Base-by-base conservation (phyloP, 495 filamentous ascomycete genomes). In the Penicillium riverlandense region DNA sequence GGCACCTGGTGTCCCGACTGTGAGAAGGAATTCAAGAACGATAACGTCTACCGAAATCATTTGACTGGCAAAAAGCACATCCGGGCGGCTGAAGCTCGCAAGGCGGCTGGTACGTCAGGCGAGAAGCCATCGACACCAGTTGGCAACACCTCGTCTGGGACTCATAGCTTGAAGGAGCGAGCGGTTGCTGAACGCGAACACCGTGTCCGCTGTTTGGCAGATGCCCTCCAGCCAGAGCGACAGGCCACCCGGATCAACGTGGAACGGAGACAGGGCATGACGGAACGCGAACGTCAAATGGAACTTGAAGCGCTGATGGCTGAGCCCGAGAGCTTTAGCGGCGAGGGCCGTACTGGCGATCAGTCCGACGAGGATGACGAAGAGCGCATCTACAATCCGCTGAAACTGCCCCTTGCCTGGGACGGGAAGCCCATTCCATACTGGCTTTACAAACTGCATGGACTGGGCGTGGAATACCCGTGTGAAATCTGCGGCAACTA, bases 401-500 rank as follows among this genome's bases (percentile, higher is more conserved):
- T 97, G 47, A 98, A 98, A 54, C 72, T 98, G 7, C 92, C 92
- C 6, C 73, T 97, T 12, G 90, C 88, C 5, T 98, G 92, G 92
- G 92, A 98, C 53, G 91, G 94, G 31, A 97, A 97, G 59, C 92
- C 92, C 11, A 98, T 98, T 55, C 92, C 92, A 11, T 97, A 90
- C 71, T 98, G 92, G 92, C 79, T 98, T 2, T 98, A 96, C 75
- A 91, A 96, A 55, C 73, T 98, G 11, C 92, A 98, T 58, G 92
- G 92, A 10, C 74, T 98, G 8, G 92, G 92, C 8, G 89, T 96
- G 31, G 92, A 98, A 54, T 96, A 95, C 50, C 76, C 83, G 4
- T 98, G 92, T 68, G 91, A 97, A 57, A 86, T 98, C 35, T 98
- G 94, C 61, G 92, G 92, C 38, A 96, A 96, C 65, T 96, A 86